Base-by-base conservation (phyloP, 805 yeast species). In the Nakazawaea ernobii region DNA sequence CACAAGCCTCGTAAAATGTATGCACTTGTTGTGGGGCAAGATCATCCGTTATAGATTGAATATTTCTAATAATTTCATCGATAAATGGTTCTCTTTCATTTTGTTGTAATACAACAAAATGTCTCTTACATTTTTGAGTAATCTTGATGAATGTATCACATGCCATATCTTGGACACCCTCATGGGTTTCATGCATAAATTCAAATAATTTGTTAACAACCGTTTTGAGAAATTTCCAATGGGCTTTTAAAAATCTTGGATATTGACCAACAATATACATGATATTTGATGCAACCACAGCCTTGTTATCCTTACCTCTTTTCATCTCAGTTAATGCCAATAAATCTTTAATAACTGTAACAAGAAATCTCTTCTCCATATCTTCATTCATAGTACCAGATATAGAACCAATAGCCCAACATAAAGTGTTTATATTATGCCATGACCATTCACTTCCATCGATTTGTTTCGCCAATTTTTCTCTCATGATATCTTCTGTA, bases 111-210 rank as follows among this genome's bases (percentile, higher is more conserved):
- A 86, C 84, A 36, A 92, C 96, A 67, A 94, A 94, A 67, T 92
- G 97, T 55, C 91, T 82, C 67, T 90, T 91, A 76, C 99, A 94
- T 69, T 94, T 94, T 56, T 80, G 84, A 20, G 96, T 88, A 65
- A 94, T 94, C 66, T 94, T 94, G 62, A 92, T 92, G 63, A 94
- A 94, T 0, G 99, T 94, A 67, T 94, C 99, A 73, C 99, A 94
- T 8, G 99, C 99, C 99, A 94, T 94, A 67, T 94, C 99, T 70
- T 94, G 99, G 52, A 94, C 99, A 71, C 99, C 99, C 67, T 92
- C 99, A 67, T 94, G 99, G n/a, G 97, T 90, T 74, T 94, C 99
- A 71, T 94, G 98, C 99, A 94, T 94, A 61, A 94, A 94, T 66
- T 94, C 99, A 66, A 94, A 94, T 59, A 94, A 75, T 67, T 94